These are phyloP conservation scores for Dactylorhiza incarnata DNA, from an alignment of 106 monocot genomes.

Conservation along the genomic window DNA sequence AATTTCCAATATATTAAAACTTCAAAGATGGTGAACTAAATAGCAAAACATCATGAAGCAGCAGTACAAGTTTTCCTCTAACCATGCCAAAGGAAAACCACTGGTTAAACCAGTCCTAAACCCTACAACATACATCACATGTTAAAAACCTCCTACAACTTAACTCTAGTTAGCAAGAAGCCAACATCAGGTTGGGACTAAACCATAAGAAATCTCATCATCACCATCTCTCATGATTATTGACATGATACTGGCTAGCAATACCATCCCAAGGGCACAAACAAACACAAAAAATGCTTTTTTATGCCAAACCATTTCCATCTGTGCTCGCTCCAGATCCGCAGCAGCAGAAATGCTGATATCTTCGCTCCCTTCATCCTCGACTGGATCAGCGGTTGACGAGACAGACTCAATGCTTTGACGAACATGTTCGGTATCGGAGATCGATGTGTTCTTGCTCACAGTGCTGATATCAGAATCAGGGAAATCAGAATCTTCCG, in stretches of 20 bases:
- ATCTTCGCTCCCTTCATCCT: slow-evolving; percentile 6
- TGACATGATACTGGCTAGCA: slow-evolving; percentile 17
- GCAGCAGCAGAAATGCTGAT: neutral
- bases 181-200: slow-evolving; percentile 50
- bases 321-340: slow-evolving; percentile 3
- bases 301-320: neutral
- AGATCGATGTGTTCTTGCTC: neutral
- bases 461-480: neutral
- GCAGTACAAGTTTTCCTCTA: neutral
- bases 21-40: neutral
- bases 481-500: slow-evolving; percentile 8
- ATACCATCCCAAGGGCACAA: slow-evolving; percentile 19
- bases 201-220: slow-evolving; percentile 19
- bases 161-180: neutral
- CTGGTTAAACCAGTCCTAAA: neutral
- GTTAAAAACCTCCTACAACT: neutral
- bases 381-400: slow-evolving; percentile 39
- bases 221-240: slow-evolving; percentile 12
- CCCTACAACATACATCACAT: neutral
- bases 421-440: slow-evolving; percentile 9
- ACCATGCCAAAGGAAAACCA: neutral
- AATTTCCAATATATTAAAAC: neutral
- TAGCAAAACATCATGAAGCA: neutral
- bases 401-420: slow-evolving; percentile 58
- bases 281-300: slow-evolving; percentile 18